Base-by-base conservation (phyloP, 129 eudicot species). In the Flaveria ramosissima region DNA sequence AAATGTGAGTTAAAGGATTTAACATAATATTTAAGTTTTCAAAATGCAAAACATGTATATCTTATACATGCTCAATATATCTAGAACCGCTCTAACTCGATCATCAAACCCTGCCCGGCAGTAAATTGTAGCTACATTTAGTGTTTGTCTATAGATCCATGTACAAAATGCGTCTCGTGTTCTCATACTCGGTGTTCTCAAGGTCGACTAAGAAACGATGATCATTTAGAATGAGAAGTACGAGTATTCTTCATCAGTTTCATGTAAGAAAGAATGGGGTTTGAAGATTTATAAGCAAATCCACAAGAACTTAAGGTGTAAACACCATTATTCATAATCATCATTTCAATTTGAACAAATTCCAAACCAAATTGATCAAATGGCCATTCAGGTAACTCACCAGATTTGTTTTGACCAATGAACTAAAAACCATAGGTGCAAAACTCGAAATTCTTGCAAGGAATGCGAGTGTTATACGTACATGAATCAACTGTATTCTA, bases 381-480 rank as follows among this genome's bases (percentile, higher is more conserved):
- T 12, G 56, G 19, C 68, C 68, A 65, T 65, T 65, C 65, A 9
- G 65, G 32, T 21, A 20, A 56, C 62, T 55, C 46, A 63, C 46
- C 69, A 63, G 11, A 63, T 27, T 63, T 30, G 45, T 63, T 30
- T 5, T 15, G 69, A 63, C 46, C 68, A 32, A 30, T 30, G 69
- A 66, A 9, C 27, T 39, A 39, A 24, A 23, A 39, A 66, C 17
- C 15, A 50, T 15, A 11, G 32, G 70, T 26, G 78, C 81, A 39
- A 64, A 47, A 39, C 50, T 32, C 51, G 47, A 50, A 50, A 72
- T 51, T 79, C 83, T 79, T 57, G 48, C 26, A 68, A 5, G 68
- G 32, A 71, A 47, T 11, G 12, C 26, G 20, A 71, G 77, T 71
- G 83, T 62, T 79, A 14, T 79, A 39, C 48, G 63, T 72, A 72